Evolutionary conservation across 192 early-diverging fungal species (phyloP).

Genomic region (Coemansia sp.): DNA sequence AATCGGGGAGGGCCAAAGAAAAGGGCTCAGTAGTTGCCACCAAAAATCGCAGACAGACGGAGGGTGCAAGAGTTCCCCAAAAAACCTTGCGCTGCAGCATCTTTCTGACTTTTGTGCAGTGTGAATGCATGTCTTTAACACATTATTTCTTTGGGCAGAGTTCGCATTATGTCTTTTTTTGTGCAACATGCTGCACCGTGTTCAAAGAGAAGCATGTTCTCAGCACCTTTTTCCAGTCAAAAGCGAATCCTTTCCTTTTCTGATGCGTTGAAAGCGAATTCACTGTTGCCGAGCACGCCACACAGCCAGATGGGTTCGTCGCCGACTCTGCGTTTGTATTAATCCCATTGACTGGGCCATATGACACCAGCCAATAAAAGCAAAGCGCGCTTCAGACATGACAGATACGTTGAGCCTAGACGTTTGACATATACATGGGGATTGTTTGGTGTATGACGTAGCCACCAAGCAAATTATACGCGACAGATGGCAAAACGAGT

Average conservation of each 20-base stretch:
- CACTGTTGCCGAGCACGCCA: neutral
- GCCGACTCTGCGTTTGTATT: neutral
- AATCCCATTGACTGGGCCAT: slow-evolving; percentile 1
- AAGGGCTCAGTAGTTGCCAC: neutral
- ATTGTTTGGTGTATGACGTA: slow-evolving; percentile 5
- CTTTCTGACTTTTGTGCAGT: neutral
- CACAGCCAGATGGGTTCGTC: neutral
- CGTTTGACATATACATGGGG: neutral
- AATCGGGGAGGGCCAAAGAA: neutral
- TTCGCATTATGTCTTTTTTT: neutral
- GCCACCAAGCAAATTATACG: neutral
- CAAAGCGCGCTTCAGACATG: neutral
- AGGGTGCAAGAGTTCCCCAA: neutral
- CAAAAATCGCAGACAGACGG: neutral
- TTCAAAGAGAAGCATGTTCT: neutral
- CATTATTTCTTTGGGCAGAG: neutral
- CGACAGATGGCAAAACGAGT: neutral
- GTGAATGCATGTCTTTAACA: neutral
- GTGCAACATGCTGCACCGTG: neutral
- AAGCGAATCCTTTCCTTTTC: no score
- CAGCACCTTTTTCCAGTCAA: neutral
- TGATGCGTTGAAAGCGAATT: neutral
- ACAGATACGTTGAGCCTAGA: neutral
- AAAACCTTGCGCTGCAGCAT: neutral
- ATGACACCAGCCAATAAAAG: neutral